A percentile compares a stretch with the other conserved stretches of the same genome.
Conservation (phyloP, 2,329 filamentous ascomycete genomes). For the Calonectria hongkongensis region DNA sequence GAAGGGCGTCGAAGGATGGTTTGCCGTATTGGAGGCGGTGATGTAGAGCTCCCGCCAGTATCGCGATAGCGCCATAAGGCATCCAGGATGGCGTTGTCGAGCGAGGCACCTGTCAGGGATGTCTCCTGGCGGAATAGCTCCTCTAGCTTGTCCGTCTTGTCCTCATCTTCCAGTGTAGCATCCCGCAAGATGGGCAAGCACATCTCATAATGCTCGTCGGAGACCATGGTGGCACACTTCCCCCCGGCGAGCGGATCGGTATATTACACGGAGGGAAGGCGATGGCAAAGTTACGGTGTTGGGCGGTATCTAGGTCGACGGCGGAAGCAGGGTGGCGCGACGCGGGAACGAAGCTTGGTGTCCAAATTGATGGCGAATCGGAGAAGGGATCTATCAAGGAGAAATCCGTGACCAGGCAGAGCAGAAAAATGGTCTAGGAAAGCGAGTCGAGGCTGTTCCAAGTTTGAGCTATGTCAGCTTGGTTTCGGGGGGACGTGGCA, state of each 20-base stretch:
- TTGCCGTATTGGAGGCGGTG: constrained; percentile 90
- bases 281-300: constrained; percentile 14
- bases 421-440: constrained; percentile 45
- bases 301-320: constrained; percentile 40
- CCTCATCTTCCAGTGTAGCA: constrained; percentile 89
- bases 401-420: constrained; percentile 36
- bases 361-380: constrained; percentile 38
- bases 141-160: constrained; percentile 94
- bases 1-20: constrained; percentile 93
- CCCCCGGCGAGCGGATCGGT: constrained; percentile 37
- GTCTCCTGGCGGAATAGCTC: constrained; percentile 89
- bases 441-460: constrained; percentile 44
- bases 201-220: constrained; percentile 93
- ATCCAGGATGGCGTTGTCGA: constrained; percentile 94
- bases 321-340: constrained; percentile 39
- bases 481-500: constrained; percentile 38
- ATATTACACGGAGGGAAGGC: constrained; percentile 34
- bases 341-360: constrained; percentile 41
- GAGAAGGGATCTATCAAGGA: constrained; percentile 32
- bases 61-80: constrained; percentile 91
- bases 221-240: constrained; percentile 80
- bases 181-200: constrained; percentile 93
- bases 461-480: constrained; percentile 46
- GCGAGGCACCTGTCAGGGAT: constrained; percentile 81
- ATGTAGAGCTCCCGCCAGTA: constrained; percentile 78